Evolutionary conservation across 2,329 filamentous ascomycete species (phyloP), one percentile per base, ranked within the genome.

Genomic region (Talaromyces islandicus): DNA sequence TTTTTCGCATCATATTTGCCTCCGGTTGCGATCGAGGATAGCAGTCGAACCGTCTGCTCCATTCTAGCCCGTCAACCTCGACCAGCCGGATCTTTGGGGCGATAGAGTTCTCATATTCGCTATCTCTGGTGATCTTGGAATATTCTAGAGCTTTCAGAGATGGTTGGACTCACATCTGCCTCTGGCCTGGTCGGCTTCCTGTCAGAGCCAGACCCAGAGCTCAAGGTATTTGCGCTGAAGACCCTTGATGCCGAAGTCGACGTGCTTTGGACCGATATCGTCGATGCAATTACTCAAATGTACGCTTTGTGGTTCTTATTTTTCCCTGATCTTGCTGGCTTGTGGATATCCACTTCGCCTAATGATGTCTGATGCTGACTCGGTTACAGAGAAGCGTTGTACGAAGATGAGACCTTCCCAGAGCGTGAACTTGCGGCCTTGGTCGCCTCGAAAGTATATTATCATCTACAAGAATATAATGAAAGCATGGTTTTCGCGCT

Each of bases 401-500:
- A 96, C 78, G 94, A 99, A 83, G 93, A 99, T 79, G 91, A 96
- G 70, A 84, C 85, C 62, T 99, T 99, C 71, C 90, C 92, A 54
- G 90, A 99, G 76, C 91, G 93, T 71, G 90, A 94, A 75, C 88
- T 99, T 60, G 94, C 94, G 59, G 94, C 94, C 58, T 84, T 99
- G 55, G 92, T 99, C 58, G 89, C 96, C 50, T 90, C 94, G 68
- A 99, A 99, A 83, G 92, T 97, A 67, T 99, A 97, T 81, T 99
- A 97, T 74, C 94, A 99, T 74, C 87, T 99, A 57, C 92, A 97
- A 78, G 94, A 94, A 75, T 99, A 99, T 81, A 94, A 97, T 74
- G 94, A 99, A 80, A 97, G 93, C 77, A 97, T 99, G 93, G 90
- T 91, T 57, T 97, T 99, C 77, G 94, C 94, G 64, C 85, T 99